A percentile compares a stretch with the other conserved stretches of the same genome.
Conservation (phyloP, 768 basidiomycete species). For the Termitomyces sp. region DNA sequence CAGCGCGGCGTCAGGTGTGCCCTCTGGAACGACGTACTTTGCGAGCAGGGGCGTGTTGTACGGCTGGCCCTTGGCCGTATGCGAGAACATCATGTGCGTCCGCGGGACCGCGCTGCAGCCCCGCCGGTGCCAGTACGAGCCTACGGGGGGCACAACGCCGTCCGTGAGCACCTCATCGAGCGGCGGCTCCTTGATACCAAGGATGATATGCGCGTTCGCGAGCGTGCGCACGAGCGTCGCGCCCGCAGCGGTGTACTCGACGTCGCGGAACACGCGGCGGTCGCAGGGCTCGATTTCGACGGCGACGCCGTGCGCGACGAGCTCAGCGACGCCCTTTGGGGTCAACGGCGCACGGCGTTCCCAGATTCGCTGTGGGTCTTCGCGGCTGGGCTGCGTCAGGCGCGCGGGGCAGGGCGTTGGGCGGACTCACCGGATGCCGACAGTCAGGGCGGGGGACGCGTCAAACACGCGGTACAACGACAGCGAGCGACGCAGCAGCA, state of each 20-base stretch:
- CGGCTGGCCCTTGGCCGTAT: conserved; percentile 80
- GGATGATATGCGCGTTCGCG: conserved; percentile 58
- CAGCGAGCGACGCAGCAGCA: background rate
- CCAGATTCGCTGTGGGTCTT: background rate
- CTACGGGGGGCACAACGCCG: conserved; percentile 19
- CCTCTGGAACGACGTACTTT: conserved; percentile 40
- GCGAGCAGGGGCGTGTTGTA: conserved; percentile 82
- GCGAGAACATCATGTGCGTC: conserved; percentile 89
- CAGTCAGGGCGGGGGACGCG: background rate
- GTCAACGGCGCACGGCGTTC: background rate
- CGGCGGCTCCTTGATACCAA: conserved; percentile 80
- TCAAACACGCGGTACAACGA: background rate
- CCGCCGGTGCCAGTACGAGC: background rate
- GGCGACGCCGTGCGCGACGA: background rate
- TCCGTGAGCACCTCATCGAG: conserved; percentile 52
- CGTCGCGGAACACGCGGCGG: conserved; percentile 61
- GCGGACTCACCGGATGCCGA: background rate
- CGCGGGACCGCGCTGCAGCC: conserved; percentile 26
- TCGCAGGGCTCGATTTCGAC: background rate
- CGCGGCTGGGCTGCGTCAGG: background rate
- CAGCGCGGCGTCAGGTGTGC: background rate
- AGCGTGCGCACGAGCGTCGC: conserved; percentile 46
- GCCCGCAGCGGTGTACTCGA: conserved; percentile 60
- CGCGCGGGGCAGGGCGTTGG: too few relatives aligned
- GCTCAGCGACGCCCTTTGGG: background rate